Base-by-base conservation (phyloP, 768 basidiomycete species). In the Lactarius tabidus region DNA sequence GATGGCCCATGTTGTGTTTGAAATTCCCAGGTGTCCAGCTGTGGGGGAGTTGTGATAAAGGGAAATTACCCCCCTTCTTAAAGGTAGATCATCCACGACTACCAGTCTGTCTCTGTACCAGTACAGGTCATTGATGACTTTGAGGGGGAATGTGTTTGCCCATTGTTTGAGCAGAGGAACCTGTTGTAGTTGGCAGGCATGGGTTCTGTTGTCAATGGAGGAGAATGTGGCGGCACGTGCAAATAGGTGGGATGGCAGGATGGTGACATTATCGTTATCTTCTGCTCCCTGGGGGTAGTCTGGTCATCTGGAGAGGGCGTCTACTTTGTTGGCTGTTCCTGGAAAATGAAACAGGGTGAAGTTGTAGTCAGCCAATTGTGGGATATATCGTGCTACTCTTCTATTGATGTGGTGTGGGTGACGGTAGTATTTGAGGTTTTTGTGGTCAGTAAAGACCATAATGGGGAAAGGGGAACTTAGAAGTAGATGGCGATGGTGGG, bases 91-190 rank as follows among this genome's bases (percentile, higher is more conserved):
- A 2, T 43, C 41, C 41, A 43, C 20, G 8, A 43, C 20, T 1
- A 20, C 41, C 0, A 43, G 8, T n/a, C 15, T 18, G 41, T 43
- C 8, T 1, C 8, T 3, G 6, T 17, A 20, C 41, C 41, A 43
- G 8, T 7, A 43, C 1, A 20, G 20, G 1, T 4, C 6, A 2
- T 43, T 20, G 4, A 3, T 0, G 0, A 1, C 0, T 1, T 18
- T 43, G 18, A 43, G 18, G 8, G 18, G 0, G 6, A 20, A 17
- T 0, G 20, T 43, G 1, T 4, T 18, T 0, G 41, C 1, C 41
- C 41, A 43, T 2, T 20, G 18, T 3, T 18, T 0, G 1, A 43
- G 41, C 1, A 43, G 18, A 1, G 18, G 18, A 7, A 7, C 8
- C 1, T 17, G 20, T 1, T 8, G 18, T 1, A 43, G 7, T 8